Percentiles rank a stretch among this genome's conserved stretches.
Evolutionary conservation across 768 basidiomycete species (phyloP).

Genomic region (Crassisporium funariophilum): DNA sequence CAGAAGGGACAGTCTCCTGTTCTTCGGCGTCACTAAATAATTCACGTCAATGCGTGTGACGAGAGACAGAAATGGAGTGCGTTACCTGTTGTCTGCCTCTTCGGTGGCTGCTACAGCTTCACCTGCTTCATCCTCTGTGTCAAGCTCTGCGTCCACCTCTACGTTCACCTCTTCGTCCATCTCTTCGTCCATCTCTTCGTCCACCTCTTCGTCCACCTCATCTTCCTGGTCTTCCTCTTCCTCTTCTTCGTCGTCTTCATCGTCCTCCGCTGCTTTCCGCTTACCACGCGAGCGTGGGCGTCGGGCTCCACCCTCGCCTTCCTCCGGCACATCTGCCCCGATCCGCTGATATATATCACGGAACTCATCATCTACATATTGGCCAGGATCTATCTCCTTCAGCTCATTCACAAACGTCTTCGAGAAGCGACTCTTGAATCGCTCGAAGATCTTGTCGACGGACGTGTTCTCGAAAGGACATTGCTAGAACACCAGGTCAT

Average conservation of each 20-base stretch:
- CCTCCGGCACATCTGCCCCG: constrained; percentile 39
- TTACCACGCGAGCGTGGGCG: constrained; percentile 15
- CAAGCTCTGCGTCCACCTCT: not conserved
- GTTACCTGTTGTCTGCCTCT: not conserved
- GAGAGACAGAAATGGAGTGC: no score
- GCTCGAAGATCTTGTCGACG: constrained; percentile 54
- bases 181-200: constrained; percentile 11
- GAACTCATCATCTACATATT: constrained; percentile 44
- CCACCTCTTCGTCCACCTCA: constrained; percentile 12
- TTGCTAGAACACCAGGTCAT: constrained; percentile 40
- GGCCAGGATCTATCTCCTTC: constrained; percentile 35
- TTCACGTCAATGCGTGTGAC: no score
- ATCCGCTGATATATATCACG: constrained; percentile 43
- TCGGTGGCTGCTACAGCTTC: no score
- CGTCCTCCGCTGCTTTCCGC: constrained; percentile 12
- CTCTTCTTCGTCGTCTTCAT: constrained; percentile 14
- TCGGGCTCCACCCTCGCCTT: constrained; percentile 16
- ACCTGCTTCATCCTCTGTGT: not conserved
- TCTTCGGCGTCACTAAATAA: constrained; percentile 8
- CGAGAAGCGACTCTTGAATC: constrained; percentile 50
- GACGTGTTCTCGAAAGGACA: constrained; percentile 57
- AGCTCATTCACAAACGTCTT: constrained; percentile 47
- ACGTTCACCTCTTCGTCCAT: constrained; percentile 6
- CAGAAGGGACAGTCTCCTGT: constrained; percentile 2
- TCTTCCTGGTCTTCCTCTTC: constrained; percentile 14